Evolutionary conservation across 768 basidiomycete species (phyloP).

Genomic region (Tulasnella sp.): DNA sequence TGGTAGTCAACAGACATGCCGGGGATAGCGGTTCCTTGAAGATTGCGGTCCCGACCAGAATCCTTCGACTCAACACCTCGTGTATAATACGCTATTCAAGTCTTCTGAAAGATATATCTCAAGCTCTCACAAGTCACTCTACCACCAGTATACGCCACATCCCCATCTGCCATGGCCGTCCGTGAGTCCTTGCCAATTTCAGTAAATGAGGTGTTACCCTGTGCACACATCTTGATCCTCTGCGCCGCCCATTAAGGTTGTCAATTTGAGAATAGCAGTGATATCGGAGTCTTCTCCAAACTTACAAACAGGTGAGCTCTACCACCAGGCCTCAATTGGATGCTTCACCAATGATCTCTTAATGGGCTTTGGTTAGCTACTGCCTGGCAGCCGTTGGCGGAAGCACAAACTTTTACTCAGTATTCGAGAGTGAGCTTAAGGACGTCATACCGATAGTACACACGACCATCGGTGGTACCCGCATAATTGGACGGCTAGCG

Average conservation of each 20-base stretch:
- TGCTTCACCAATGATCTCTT: neutral
- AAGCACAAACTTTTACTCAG: conserved; percentile 95
- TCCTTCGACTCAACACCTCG: too few species aligned
- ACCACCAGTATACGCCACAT: too few species aligned
- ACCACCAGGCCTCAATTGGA: neutral
- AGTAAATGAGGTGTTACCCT: too few species aligned
- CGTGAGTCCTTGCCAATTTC: too few species aligned
- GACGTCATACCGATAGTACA: conserved; percentile 95
- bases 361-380: conserved; percentile 43
- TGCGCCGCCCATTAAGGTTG: conserved; percentile 54
- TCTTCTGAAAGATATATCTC: too few species aligned
- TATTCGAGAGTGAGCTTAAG: conserved; percentile 87
- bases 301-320: conserved; percentile 63
- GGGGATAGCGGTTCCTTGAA: too few species aligned
- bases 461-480: conserved; percentile 87
- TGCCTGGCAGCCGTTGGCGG: conserved; percentile 89
- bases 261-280: conserved; percentile 89
- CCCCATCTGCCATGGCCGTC: too few species aligned
- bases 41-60: too few species aligned
- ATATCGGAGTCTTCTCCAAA: conserved; percentile 95
- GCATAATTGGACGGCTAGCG: conserved; percentile 86
- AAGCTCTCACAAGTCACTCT: too few species aligned
- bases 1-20: too few species aligned
- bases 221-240: too few species aligned
- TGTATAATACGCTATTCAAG: too few species aligned